Evolutionary conservation across 208 protist genomes (phyloP), one percentile per base, ranked within the genome.

Genomic region (Trypanosoma brucei): DNA sequence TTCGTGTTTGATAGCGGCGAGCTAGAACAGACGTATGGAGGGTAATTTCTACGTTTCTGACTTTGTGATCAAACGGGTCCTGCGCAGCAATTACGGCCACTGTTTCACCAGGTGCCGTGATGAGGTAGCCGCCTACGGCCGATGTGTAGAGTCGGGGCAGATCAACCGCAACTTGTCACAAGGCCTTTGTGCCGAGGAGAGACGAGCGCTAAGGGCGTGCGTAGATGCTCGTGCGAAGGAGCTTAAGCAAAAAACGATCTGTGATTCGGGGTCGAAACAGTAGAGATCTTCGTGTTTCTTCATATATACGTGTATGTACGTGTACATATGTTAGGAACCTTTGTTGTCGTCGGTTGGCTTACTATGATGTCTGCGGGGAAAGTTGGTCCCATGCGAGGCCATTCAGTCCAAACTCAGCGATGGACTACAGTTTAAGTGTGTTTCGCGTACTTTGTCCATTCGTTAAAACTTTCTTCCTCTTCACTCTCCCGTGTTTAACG

Each of bases 41-140:
- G 84, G 88, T 55, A 94, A 94, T 65, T 92, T 94, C 59, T 94
- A 92, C 70, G 64, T 94, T 11, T 88, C 85, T 0, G 76, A 90
- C 54, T 67, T 70, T 3, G 83, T 94, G 30, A 78, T 94, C 39
- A 68, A 81, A 55, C 75, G 75, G 13, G 73, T 79, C 51, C 45
- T 91, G 30, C 68, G 66, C 13, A 85, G 81, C 9, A 76, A 83
- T 48, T 88, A 86, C 57, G 81, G 83, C 44, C 63, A 63, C 35
- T 75, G 76, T 31, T 92, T 86, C 59, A 30, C 50, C 3, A 64
- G 84, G 37, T 94, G 88, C 62, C 72, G 63, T 3, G 51, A 75
- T 22, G 78, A 91, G 55, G 78, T 75, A 31, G 39, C 45, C 34
- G 67, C 56, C 4, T 94, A 94, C 52, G 88, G 84, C 2, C 39